These are phyloP conservation scores for Nectriaceae sp. DNA, from an alignment of 2,329 filamentous ascomycete genomes.

Conservation along the genomic window DNA sequence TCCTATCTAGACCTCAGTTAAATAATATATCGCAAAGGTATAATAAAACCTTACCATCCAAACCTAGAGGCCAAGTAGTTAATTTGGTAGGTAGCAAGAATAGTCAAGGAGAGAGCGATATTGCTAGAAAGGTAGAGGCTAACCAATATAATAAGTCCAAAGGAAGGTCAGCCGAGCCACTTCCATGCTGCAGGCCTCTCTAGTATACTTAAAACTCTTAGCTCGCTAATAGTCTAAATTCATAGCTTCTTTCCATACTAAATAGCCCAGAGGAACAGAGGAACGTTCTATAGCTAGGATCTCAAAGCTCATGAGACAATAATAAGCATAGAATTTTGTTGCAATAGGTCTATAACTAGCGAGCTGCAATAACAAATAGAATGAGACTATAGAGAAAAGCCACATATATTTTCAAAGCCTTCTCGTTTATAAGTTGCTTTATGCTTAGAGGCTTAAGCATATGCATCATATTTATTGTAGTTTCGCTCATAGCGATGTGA, in stretches of 20 bases:
- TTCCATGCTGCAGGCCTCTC: not conserved
- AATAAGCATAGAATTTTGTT: too few species aligned
- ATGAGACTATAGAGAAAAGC: not conserved
- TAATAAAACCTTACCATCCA: constrained; percentile 18
- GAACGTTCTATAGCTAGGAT: too few species aligned
- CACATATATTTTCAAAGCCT: not conserved
- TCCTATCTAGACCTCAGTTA: constrained; percentile 35
- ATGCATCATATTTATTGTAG: too few species aligned
- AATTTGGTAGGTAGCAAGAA: constrained; percentile 4
- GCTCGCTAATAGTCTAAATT: too few species aligned
- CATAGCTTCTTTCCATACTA: too few species aligned
- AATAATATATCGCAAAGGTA: not conserved
- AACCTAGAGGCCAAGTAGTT: constrained; percentile 21
- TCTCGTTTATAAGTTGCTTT: not conserved
- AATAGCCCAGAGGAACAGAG: too few species aligned
- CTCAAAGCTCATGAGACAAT: too few species aligned
- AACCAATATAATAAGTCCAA: not conserved
- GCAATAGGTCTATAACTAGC: not conserved
- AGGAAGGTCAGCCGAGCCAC: not conserved
- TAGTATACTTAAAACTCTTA: not conserved
- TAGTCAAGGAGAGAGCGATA: not conserved
- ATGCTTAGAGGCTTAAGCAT: not conserved
- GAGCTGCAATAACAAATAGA: not conserved
- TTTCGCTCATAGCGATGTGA: too few species aligned
- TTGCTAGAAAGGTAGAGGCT: not conserved